Percentiles rank a stretch among this genome's conserved stretches.
These are phyloP conservation scores for Arachnopeziza araneosa DNA, from an alignment of 2,329 filamentous ascomycete genomes.

Conservation along the genomic window DNA sequence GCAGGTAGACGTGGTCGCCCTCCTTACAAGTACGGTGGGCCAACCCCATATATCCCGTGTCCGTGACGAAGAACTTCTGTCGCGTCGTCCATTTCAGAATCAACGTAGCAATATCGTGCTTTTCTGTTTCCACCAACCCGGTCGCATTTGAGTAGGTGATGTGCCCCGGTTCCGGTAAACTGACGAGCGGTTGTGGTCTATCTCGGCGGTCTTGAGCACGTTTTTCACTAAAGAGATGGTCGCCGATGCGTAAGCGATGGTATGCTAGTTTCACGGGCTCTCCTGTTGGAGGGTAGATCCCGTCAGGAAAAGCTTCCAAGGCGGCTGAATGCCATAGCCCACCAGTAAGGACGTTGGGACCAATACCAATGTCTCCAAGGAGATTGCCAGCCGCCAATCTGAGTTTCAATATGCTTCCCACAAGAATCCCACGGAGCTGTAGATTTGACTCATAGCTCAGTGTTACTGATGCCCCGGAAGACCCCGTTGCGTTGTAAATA, in stretches of 20 bases:
- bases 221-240: background rate
- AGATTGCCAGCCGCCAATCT: background rate
- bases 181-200: background rate
- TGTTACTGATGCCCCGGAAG: background rate
- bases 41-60: background rate
- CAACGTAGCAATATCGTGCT: background rate
- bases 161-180: background rate
- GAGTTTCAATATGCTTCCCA: background rate
- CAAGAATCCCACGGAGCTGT: background rate
- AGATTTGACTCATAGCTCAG: background rate
- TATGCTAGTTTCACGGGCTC: background rate
- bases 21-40: background rate
- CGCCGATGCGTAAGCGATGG: background rate
- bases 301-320: background rate
- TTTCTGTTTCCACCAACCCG: background rate
- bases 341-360: background rate
- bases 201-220: no score
- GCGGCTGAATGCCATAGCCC: background rate
- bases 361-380: background rate
- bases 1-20: background rate
- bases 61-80: background rate
- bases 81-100: background rate
- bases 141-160: background rate
- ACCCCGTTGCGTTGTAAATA: background rate
- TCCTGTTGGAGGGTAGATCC: background rate